Conservation (phyloP, 768 basidiomycete genomes). For the Macrocybe gigantea region DNA sequence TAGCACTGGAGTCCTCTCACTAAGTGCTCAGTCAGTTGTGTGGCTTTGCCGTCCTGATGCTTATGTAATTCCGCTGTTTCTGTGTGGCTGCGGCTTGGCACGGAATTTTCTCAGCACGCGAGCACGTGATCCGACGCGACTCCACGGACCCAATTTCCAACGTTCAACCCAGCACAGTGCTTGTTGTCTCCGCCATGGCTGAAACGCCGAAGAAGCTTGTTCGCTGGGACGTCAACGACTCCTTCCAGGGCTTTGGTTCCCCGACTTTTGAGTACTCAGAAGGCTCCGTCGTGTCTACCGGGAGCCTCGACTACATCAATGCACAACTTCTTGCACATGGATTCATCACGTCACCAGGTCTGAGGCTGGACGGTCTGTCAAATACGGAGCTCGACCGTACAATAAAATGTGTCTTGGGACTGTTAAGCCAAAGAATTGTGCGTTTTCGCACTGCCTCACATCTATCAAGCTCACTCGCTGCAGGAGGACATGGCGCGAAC, state of each 20-base stretch:
- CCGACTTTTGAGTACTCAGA: constrained; percentile 39
- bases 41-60: background rate
- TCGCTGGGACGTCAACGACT: constrained; percentile 48
- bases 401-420: constrained; percentile 68
- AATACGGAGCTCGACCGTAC: constrained; percentile 48
- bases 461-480: constrained; percentile 1
- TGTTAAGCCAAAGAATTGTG: constrained; percentile 77
- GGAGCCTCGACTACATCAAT: constrained; percentile 75
- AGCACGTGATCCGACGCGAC: constrained; percentile 19
- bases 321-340: constrained; percentile 81
- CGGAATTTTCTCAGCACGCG: constrained; percentile 5
- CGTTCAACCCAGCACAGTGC: background rate
- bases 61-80: constrained; percentile 9
- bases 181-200: constrained; percentile 19
- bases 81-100: constrained; percentile 1
- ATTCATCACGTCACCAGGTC: constrained; percentile 55
- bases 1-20: constrained; percentile 2
- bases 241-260: constrained; percentile 36
- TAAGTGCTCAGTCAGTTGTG: constrained; percentile 6
- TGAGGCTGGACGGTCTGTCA: constrained; percentile 62
- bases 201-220: constrained; percentile 42
- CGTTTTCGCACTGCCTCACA: constrained; percentile 21
- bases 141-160: background rate
- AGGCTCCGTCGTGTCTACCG: constrained; percentile 44
- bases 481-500: constrained; percentile 73